phyloP scores from a whole-genome alignment of 2,329 filamentous ascomycete genomes.

The Neofusicoccum umdonicola region DNA sequence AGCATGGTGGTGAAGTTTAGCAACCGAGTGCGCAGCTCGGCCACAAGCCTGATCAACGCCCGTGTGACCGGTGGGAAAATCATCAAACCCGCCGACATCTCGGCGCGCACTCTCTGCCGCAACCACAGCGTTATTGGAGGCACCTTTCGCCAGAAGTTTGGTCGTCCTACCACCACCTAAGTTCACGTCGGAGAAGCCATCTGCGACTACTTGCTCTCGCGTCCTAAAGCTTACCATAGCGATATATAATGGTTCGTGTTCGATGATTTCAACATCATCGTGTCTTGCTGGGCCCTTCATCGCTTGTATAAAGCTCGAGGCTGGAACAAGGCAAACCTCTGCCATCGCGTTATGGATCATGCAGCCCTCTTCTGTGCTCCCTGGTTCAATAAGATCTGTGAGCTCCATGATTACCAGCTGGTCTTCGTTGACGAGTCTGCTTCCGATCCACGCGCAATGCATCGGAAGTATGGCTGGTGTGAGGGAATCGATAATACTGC shows the following conservation, averaged over 20 bases:
- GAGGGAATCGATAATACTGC: background rate
- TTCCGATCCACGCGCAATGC: background rate
- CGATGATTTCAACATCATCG: background rate
- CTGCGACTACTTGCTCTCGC: background rate
- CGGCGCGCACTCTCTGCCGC: background rate
- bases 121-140: background rate
- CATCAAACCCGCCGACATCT: background rate
- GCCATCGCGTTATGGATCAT: background rate
- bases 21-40: background rate
- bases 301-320: background rate
- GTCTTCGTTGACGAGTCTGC: conserved; percentile 18
- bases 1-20: background rate
- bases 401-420: background rate
- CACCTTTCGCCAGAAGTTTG: background rate
- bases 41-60: background rate
- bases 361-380: background rate
- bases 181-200: background rate
- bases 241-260: background rate
- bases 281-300: background rate
- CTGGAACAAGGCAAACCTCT: background rate
- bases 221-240: background rate
- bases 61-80: background rate
- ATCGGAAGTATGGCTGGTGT: conserved; percentile 14
- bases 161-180: background rate
- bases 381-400: background rate